Conservation (phyloP, 1,139 yeast genomes). For the Casaregolazyma suthepensis region DNA sequence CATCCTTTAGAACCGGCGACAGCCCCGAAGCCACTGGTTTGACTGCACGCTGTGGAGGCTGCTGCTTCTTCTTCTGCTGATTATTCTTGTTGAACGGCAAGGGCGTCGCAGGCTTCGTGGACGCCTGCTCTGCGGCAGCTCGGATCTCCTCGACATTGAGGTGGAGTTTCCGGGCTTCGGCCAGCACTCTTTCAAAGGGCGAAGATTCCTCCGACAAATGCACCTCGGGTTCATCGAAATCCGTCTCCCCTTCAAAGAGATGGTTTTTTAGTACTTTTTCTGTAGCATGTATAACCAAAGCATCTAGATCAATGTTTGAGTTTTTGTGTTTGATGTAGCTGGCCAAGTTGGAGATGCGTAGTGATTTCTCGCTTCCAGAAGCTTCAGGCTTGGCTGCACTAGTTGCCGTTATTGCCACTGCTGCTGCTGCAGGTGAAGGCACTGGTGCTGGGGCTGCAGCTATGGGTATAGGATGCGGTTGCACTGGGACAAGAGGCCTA, state of each 20-base stretch:
- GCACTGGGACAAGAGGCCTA: neutral
- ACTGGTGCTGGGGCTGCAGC: neutral
- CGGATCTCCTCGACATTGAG: constrained; percentile 25
- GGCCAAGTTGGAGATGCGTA: constrained; percentile 15
- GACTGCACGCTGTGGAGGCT: neutral
- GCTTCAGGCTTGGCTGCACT: neutral
- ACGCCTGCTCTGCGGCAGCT: constrained; percentile 13
- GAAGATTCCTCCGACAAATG: constrained; percentile 21
- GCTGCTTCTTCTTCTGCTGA: constrained; percentile 8
- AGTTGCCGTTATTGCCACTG: neutral
- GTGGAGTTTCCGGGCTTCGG: constrained; percentile 26
- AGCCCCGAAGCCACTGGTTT: constrained; percentile 2
- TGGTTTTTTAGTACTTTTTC: constrained; percentile 28
- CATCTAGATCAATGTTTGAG: constrained; percentile 20
- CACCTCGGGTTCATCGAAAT: constrained; percentile 12
- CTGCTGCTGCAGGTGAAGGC: neutral
- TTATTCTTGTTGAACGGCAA: constrained; percentile 6
- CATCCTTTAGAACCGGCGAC: constrained; percentile 5
- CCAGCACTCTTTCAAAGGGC: constrained; percentile 23
- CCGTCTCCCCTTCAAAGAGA: constrained; percentile 30
- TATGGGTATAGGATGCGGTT: neutral
- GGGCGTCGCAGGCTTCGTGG: neutral
- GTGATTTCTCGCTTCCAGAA: neutral
- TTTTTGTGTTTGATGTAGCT: constrained; percentile 14
- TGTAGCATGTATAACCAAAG: constrained; percentile 27